Conservation (phyloP, 805 yeast species). For the Scheffersomyces lignosus region DNA sequence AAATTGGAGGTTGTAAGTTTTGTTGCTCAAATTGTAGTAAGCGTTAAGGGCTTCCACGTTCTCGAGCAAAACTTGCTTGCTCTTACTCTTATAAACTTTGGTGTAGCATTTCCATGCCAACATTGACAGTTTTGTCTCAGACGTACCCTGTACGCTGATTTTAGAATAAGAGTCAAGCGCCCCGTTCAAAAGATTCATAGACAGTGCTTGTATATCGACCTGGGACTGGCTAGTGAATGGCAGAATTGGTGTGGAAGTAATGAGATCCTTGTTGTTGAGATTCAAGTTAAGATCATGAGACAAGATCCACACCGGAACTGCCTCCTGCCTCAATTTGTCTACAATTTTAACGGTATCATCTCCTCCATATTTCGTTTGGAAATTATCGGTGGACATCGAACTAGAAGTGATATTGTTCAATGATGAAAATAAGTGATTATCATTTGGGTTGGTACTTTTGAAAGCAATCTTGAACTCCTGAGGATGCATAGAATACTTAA, state of each 20-base stretch:
- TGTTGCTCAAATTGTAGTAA: slow-evolving; percentile 14
- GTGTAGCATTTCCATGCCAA: slow-evolving; percentile 30
- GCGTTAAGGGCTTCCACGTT: slow-evolving; percentile 34
- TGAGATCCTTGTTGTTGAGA: slow-evolving; percentile 1
- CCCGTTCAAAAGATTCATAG: slow-evolving; percentile 18
- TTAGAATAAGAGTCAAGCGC: slow-evolving; percentile 24
- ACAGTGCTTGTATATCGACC: background rate
- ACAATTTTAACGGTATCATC: slow-evolving; percentile 2
- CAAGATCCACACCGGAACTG: slow-evolving; percentile 20
- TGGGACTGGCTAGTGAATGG: slow-evolving; percentile 9
- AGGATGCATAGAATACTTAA: slow-evolving; percentile 4
- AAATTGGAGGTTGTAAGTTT: slow-evolving; percentile 24
- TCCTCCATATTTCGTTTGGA: background rate
- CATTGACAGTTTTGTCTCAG: slow-evolving; percentile 10
- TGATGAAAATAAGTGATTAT: slow-evolving; percentile 4
- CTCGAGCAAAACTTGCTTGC: slow-evolving; percentile 17
- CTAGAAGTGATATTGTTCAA: slow-evolving; percentile 1
- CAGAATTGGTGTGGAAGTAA: slow-evolving; percentile 17
- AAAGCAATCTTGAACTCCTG: slow-evolving; percentile 5
- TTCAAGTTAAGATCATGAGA: slow-evolving; percentile 4
- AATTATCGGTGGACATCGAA: background rate
- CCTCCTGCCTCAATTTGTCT: slow-evolving; percentile 3
- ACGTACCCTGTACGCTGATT: slow-evolving; percentile 13
- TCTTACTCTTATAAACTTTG: slow-evolving; percentile 21
- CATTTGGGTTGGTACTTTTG: background rate